phyloP scores from a whole-genome alignment of 73 alveolate species.

The Symbiodinium pilosum region DNA sequence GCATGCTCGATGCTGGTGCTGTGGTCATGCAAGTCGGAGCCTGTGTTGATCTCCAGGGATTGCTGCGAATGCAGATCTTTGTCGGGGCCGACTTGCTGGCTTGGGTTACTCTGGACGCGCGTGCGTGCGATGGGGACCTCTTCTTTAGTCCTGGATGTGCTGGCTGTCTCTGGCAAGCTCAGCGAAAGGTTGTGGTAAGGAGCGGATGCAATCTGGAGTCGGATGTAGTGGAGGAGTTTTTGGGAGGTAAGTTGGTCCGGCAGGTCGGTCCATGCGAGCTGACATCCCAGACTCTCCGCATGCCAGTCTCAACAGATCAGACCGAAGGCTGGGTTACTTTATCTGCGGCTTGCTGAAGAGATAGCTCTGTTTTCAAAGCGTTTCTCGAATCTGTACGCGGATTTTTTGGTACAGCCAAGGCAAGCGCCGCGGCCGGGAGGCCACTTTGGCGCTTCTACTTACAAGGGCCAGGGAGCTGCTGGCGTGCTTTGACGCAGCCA shows the following conservation, averaged over 20 bases:
- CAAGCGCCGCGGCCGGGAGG: background rate
- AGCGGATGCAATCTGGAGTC: background rate
- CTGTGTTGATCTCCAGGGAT: background rate
- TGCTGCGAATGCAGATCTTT: background rate
- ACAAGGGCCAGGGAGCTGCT: background rate
- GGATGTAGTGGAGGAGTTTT: background rate
- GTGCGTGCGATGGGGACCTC: background rate
- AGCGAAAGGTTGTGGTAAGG: background rate
- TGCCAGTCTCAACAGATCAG: background rate
- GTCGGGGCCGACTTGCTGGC: background rate
- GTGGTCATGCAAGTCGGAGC: background rate
- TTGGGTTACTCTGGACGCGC: constrained; percentile 66
- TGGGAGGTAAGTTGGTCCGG: background rate
- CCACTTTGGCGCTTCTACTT: background rate
- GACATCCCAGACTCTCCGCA: background rate
- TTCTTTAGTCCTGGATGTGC: background rate
- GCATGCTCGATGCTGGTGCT: background rate
- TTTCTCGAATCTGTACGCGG: too few relatives aligned
- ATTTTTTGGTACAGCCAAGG: too few relatives aligned
- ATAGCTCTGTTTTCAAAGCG: too few relatives aligned
- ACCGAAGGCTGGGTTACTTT: background rate
- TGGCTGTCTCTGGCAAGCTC: background rate
- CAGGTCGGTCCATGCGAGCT: background rate
- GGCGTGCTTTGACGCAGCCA: background rate
- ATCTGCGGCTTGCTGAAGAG: too few relatives aligned